Evolutionary conservation across 495 filamentous ascomycete genomes (phyloP).

Genomic region (Penicillium verhagenii): DNA sequence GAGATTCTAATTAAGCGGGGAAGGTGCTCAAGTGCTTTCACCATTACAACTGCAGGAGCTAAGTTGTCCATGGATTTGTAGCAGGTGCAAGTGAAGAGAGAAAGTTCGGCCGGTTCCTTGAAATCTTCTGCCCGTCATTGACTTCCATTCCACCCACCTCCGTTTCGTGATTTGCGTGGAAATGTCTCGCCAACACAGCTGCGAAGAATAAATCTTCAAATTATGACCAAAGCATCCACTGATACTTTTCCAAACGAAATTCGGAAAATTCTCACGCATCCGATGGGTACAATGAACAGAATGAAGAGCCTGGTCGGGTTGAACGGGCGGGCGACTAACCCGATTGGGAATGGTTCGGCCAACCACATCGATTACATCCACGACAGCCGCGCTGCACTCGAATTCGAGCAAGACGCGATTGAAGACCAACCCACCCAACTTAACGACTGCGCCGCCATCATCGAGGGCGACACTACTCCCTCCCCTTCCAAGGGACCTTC

Average conservation of each 20-base stretch:
- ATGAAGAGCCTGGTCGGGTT: slow-evolving; percentile 25
- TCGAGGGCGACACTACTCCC: slow-evolving; percentile 33
- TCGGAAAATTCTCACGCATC: not conserved
- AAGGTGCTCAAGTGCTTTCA: not conserved
- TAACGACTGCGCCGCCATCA: slow-evolving; percentile 32
- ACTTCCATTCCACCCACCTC: slow-evolving; percentile 30
- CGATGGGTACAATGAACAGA: slow-evolving; percentile 20
- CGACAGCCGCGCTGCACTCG: slow-evolving; percentile 7
- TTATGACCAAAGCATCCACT: not conserved
- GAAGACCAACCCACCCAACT: slow-evolving; percentile 3
- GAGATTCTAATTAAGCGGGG: not conserved
- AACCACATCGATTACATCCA: slow-evolving; percentile 4
- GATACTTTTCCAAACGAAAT: not conserved
- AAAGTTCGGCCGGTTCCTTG: slow-evolving; percentile 14
- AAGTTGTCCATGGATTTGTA: not conserved
- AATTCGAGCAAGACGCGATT: slow-evolving; percentile 10
- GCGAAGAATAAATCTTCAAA: not conserved
- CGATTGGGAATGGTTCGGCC: slow-evolving; percentile 14
- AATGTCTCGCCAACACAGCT: not conserved
- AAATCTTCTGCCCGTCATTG: slow-evolving; percentile 18
- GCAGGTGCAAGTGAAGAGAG: slow-evolving; percentile 7
- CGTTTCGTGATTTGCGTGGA: not conserved
- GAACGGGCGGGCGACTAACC: slow-evolving; percentile 15
- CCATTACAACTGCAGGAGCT: slow-evolving; percentile 2
- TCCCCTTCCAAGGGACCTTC: slow-evolving; percentile 41